These are phyloP conservation scores for Alternaria novae-zelandiae DNA, from an alignment of 2,329 filamentous ascomycete species.

Conservation along the genomic window DNA sequence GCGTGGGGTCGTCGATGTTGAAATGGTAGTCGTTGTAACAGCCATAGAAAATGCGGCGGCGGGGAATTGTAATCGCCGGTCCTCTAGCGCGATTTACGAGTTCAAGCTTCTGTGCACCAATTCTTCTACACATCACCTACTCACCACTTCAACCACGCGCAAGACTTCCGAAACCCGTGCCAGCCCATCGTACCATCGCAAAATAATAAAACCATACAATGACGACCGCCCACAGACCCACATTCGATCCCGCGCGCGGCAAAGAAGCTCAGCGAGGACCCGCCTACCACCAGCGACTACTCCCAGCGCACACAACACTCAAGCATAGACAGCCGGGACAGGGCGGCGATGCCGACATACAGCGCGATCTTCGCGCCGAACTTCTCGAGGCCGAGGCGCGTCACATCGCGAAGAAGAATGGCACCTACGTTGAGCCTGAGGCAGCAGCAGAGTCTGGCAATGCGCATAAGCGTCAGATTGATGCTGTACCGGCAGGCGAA, in stretches of 20 bases:
- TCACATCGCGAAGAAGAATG: conserved; percentile 85
- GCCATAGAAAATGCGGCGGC: conserved; percentile 33
- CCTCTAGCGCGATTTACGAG: conserved; percentile 20
- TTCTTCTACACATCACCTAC: conserved; percentile 11
- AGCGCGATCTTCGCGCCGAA: conserved; percentile 86
- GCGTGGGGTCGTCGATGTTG: conserved; percentile 9
- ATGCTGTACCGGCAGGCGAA: conserved; percentile 54
- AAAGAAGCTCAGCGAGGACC: conserved; percentile 94
- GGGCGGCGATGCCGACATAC: conserved; percentile 77
- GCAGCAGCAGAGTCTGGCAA: conserved; percentile 48
- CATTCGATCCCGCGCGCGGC: conserved; percentile 93
- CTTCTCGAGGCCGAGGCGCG: conserved; percentile 86
- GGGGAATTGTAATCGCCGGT: conserved; percentile 25
- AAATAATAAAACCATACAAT: conserved; percentile 39
- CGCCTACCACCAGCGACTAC: conserved; percentile 93
- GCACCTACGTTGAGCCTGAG: conserved; percentile 60
- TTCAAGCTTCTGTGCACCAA: conserved; percentile 9
- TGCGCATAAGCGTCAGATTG: conserved; percentile 69
- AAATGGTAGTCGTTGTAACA: conserved; percentile 8
- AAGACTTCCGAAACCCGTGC: conserved; percentile 42
- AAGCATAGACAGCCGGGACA: conserved; percentile 86
- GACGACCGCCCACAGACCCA: conserved; percentile 76
- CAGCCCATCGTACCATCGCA: background rate
- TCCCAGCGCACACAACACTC: conserved; percentile 90
- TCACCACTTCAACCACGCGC: conserved; percentile 16